phyloP scores from a whole-genome alignment of 2,329 filamentous ascomycete species.

The Thielaviopsis cerberus region DNA sequence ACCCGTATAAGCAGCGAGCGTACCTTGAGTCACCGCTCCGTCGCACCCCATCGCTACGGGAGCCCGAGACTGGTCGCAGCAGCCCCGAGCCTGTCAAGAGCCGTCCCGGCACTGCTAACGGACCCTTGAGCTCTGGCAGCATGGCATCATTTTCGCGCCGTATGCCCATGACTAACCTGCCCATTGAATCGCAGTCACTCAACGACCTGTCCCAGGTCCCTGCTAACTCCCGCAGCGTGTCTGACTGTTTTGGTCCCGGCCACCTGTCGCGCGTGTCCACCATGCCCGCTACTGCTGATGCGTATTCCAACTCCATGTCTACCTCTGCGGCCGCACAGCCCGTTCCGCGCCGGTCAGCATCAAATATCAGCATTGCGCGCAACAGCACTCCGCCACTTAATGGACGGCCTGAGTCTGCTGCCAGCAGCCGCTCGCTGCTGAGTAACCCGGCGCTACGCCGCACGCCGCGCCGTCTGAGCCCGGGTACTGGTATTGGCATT shows the following conservation, averaged over 20 bases:
- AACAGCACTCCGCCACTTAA: conserved; percentile 35
- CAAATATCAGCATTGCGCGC: conserved; percentile 35
- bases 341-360: conserved; percentile 25
- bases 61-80: conserved; percentile 20
- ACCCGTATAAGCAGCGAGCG: conserved; percentile 15
- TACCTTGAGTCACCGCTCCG: conserved; percentile 18
- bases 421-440: conserved; percentile 29
- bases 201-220: background rate
- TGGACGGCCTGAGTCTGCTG: conserved; percentile 44
- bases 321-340: conserved; percentile 15
- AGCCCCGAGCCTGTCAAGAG: conserved; percentile 29
- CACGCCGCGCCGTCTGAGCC: conserved; percentile 42
- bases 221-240: conserved; percentile 20
- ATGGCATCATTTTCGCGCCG: background rate
- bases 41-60: conserved; percentile 23
- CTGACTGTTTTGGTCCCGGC: conserved; percentile 18
- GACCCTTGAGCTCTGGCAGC: background rate
- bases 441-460: conserved; percentile 51
- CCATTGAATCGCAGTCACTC: background rate
- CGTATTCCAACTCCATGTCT: conserved; percentile 2
- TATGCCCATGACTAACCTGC: background rate
- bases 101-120: conserved; percentile 3
- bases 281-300: background rate
- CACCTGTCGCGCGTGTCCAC: background rate
- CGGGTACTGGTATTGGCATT: background rate